A percentile compares a stretch with the other conserved stretches of the same genome.
These are phyloP conservation scores for Sporothrix pseudoabietina DNA, from an alignment of 2,329 filamentous ascomycete species.

Conservation along the genomic window DNA sequence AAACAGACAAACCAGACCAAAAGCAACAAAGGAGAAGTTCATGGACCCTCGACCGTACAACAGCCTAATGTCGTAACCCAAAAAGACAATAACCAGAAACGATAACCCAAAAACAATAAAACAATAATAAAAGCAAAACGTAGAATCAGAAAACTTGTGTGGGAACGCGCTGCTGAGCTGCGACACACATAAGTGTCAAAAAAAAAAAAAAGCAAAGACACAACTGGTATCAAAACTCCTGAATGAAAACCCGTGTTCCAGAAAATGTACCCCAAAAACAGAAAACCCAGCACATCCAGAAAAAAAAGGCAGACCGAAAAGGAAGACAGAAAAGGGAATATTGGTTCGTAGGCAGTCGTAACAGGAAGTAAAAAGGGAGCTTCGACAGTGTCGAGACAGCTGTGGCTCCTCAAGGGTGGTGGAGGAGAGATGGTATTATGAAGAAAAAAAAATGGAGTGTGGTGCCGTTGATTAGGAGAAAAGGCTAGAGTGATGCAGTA, in stretches of 20 bases:
- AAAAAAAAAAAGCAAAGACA: slow-evolving; percentile 20
- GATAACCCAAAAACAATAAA: slow-evolving; percentile 5
- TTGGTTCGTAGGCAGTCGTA: not conserved
- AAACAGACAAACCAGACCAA: not conserved
- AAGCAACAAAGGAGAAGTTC: not conserved
- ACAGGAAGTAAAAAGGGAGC: slow-evolving; percentile 28
- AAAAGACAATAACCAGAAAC: not conserved
- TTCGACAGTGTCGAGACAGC: not conserved
- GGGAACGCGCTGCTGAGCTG: not conserved
- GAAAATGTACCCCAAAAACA: slow-evolving; percentile 10
- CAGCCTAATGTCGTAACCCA: not conserved
- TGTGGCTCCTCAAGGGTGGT: too few species aligned
- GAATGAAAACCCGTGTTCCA: not conserved
- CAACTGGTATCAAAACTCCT: slow-evolving; percentile 28
- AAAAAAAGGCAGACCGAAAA: slow-evolving; percentile 26
- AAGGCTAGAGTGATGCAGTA: too few species aligned
- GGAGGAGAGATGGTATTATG: not conserved
- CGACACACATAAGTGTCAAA: not conserved
- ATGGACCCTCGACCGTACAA: not conserved
- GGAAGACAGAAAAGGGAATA: slow-evolving; percentile 29
- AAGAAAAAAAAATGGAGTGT: not conserved
- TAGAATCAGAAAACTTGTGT: not conserved
- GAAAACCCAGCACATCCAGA: not conserved
- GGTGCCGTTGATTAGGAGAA: too few species aligned
- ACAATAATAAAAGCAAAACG: not conserved